phyloP scores from a whole-genome alignment of 176 grass and related monocot genomes.

The Carex parvula region DNA sequence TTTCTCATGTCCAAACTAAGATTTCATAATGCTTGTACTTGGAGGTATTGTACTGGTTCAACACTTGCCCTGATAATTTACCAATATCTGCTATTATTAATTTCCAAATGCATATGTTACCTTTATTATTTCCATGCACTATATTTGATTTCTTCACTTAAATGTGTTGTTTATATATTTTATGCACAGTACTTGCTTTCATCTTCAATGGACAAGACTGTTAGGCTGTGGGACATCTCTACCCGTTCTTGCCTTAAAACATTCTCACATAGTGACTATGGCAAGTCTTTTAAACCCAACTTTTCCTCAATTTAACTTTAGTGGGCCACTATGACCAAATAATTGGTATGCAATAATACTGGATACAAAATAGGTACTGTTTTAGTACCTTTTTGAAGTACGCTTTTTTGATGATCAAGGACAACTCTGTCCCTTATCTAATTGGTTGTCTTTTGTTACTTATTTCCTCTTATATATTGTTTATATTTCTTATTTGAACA shows the following conservation, averaged over 20 bases:
- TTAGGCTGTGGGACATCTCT: conserved; percentile 81
- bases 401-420: background rate
- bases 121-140: background rate
- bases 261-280: conserved; percentile 95
- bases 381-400: conserved; percentile 29
- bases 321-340: conserved; percentile 4
- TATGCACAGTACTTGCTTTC: conserved; percentile 80
- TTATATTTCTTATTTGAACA: conserved; percentile 36
- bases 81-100: background rate
- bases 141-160: conserved; percentile 27
- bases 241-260: conserved; percentile 82
- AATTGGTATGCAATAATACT: background rate
- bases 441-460: background rate
- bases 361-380: conserved; percentile 30
- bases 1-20: background rate
- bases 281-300: conserved; percentile 46
- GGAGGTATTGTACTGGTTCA: background rate
- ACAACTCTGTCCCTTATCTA: conserved; percentile 21
- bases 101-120: background rate
- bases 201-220: conserved; percentile 99
- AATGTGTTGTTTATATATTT: background rate
- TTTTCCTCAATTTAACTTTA: conserved; percentile 10
- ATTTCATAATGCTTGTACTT: background rate
- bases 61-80: background rate
- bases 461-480: background rate